phyloP scores from a whole-genome alignment of 306 rosid genomes.

The Acmispon strigosus region DNA sequence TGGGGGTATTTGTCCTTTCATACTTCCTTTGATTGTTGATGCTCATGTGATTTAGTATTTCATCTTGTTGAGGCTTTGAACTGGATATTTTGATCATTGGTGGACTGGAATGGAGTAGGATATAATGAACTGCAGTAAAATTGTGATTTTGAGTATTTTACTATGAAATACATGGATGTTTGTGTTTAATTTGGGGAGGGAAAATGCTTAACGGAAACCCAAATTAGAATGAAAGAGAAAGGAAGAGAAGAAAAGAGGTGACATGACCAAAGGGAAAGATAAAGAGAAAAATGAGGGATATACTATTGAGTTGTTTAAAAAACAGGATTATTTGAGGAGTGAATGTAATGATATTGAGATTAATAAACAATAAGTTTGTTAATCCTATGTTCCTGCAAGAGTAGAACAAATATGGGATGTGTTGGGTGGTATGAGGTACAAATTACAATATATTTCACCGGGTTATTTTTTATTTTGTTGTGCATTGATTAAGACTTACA shows the following conservation, averaged over 20 bases:
- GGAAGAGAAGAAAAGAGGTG: too few relatives aligned
- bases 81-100: neutral
- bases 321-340: neutral
- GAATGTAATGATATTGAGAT: neutral
- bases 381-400: too few relatives aligned
- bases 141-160: neutral
- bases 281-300: too few relatives aligned
- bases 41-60: neutral
- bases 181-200: neutral
- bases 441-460: too few relatives aligned
- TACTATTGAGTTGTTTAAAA: too few relatives aligned
- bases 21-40: neutral
- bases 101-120: neutral
- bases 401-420: too few relatives aligned
- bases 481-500: too few relatives aligned
- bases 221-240: too few relatives aligned
- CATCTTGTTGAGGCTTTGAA: neutral
- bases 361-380: neutral
- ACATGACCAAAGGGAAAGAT: too few relatives aligned
- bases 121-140: neutral
- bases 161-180: neutral
- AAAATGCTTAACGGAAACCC: too few relatives aligned
- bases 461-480: too few relatives aligned
- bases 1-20: conserved; percentile 11
- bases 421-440: too few relatives aligned